Base-by-base conservation (phyloP, 495 filamentous ascomycete species). In the Penicillium silybi region DNA sequence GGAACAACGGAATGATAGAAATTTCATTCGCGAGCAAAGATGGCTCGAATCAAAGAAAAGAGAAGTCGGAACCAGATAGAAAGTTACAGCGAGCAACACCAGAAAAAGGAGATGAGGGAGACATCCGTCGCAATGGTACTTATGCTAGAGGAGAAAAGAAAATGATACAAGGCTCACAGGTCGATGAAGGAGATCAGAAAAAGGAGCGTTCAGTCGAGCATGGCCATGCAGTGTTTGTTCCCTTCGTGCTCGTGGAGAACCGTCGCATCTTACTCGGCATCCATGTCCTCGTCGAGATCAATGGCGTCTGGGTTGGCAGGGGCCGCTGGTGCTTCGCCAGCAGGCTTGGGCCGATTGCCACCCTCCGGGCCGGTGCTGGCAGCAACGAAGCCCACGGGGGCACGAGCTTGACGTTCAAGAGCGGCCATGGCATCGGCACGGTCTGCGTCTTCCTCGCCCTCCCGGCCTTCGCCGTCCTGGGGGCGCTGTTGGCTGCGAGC, bases 381-480 rank as follows among this genome's bases (percentile, higher is more conserved):
- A 35, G 92, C 87, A 38, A 99, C 92, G 57, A 99, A 99, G 41
- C 93, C 93, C 19, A 85, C 77, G 0, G 95, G 93, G 2, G 92
- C 92, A 35, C 87, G 80, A 10, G 90, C 90, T 69, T 96, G 88
- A 50, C 91, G 80, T 63, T 97, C 93, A 48, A 98, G 73, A 29
- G 85, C 87, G 26, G 85, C 88, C 90, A 98, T 98, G 17, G 92
- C 90, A 68, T 97, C 91, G 1, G 76, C 78, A 16, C 78, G 77
- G 54, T 84, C 82, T 20, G 80, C 72, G 32, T 80, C 77, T 17
- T 73, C 75, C 22, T 77, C 65, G 2, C 52, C 70, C 35, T 70
- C 67, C 26, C 64, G 53, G 7, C 54, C 67, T 20, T 66, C 69
- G 32, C 65, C 66, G 15, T 80, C 77, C 35, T 76, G 69, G 18